Evolutionary conservation across 129 eudicot genomes (phyloP), one percentile per base, ranked within the genome.

Genomic region (Centella asiatica): DNA sequence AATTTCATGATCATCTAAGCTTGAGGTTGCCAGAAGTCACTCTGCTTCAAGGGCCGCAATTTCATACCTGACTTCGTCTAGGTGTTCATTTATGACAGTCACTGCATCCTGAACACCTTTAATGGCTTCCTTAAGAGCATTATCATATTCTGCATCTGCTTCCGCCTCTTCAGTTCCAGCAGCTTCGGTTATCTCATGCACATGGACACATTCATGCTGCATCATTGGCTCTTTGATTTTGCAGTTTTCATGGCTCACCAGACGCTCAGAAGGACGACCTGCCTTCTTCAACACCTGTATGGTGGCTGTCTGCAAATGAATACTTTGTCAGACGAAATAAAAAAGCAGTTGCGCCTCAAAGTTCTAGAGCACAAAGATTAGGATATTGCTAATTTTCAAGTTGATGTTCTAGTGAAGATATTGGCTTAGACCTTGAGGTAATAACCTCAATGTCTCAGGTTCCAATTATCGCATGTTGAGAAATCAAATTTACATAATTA

Each of bases 81-180:
- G 71, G 74, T 84, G 79, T 25, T 93, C 96, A 23, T 93, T 93
- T 44, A 93, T 93, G 44, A 81, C 48, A 44, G 81, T 71, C 27
- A 93, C 96, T 19, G 92, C 95, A 54, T 87, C 96, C 64, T 93
- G 99, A 65, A 87, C 92, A 5, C 96, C 95, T 22, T 78, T 80
- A 68, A 87, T 87, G 50, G 99, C 88, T 76, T 85, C 96, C 67
- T 82, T 87, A 59, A 87, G 79, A 44, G 90, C 86, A 62, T 67
- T 87, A 66, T 93, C 92, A 50, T 87, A 87, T 64, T 87, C 84
- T 8, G 99, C 96, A 74, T 93, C 99, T 32, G 96, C 96, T 52
- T 93, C 99, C 44, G 99, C 99, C 59, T 93, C 99, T 82, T 93
- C 95, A 6, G 96, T 93, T 60, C 99, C 99, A 52, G 92, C 92